These are phyloP conservation scores for Eragrostis nindensis DNA, from an alignment of 176 grass and related monocot genomes.

Conservation along the genomic window DNA sequence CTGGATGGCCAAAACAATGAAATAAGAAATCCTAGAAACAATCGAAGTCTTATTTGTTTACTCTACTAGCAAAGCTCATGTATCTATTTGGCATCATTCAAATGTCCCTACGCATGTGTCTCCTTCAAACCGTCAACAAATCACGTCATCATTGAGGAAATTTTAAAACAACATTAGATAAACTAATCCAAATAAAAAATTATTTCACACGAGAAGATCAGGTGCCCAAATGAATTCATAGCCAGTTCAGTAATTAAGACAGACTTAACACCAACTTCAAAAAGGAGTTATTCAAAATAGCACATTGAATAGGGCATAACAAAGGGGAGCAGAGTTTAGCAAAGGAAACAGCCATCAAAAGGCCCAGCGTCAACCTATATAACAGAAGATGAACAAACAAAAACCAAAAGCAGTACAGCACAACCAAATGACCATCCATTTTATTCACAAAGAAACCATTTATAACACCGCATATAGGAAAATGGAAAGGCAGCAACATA, in stretches of 20 bases:
- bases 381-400: no score
- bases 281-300: slow-evolving; percentile 17
- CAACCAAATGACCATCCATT: not conserved
- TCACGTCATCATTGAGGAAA: not conserved
- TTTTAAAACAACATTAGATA: not conserved
- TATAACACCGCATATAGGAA: not conserved
- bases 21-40: slow-evolving; percentile 10
- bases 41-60: slow-evolving; percentile 29
- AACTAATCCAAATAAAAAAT: no score
- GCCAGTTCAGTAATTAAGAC: no score
- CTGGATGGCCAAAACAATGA: not conserved
- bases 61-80: slow-evolving; percentile 1
- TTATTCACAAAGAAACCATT: not conserved
- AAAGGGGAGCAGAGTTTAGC: slow-evolving; percentile 10
- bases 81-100: slow-evolving; percentile 20
- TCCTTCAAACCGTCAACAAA: slow-evolving; percentile 1
- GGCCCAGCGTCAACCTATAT: no score
- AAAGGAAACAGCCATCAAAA: not conserved
- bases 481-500: not conserved
- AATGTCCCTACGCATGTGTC: slow-evolving; percentile 25
- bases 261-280: not conserved
- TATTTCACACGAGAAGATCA: not conserved
- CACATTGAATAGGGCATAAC: slow-evolving; percentile 7
- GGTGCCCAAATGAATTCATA: not conserved
- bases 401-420: not conserved